Evolutionary conservation across 2,329 filamentous ascomycete species (phyloP).

Genomic region (Ciborinia camelliae): DNA sequence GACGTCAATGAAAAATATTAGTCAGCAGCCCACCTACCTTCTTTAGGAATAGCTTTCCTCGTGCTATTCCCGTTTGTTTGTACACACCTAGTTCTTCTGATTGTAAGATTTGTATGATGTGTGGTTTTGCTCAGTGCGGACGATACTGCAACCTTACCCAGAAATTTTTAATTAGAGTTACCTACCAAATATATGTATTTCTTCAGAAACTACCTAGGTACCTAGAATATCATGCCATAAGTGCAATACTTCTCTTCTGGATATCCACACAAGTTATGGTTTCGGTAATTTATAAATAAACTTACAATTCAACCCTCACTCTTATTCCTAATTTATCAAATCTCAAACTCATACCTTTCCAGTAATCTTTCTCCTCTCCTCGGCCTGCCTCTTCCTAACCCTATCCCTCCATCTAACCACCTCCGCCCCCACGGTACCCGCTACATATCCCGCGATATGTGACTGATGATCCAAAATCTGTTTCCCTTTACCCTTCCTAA

Average conservation of each 20-base stretch:
- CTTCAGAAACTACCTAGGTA: too few species aligned
- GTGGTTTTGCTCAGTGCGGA: too few species aligned
- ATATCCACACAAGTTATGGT: too few species aligned
- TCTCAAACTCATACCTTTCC: too few species aligned
- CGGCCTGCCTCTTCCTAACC: constrained; percentile 28
- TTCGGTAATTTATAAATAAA: background rate
- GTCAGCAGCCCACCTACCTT: background rate
- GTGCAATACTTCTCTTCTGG: background rate
- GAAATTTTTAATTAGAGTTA: too few species aligned
- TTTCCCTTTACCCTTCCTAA: constrained; percentile 2
- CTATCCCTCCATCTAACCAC: constrained; percentile 29
- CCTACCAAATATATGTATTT: too few species aligned
- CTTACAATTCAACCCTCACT: background rate
- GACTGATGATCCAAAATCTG: constrained; percentile 40
- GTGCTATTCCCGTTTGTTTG: background rate
- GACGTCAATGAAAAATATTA: background rate
- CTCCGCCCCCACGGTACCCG: constrained; percentile 34
- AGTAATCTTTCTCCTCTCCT: constrained; percentile 25
- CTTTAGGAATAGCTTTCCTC: background rate
- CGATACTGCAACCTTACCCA: too few species aligned
- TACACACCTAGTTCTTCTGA: too few species aligned
- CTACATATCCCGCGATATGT: constrained; percentile 40
- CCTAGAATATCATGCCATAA: background rate
- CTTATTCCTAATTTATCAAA: too few species aligned
- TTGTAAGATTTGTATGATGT: too few species aligned